Percentiles rank a stretch among this genome's conserved stretches.
phyloP scores from a whole-genome alignment of 495 filamentous ascomycete species.

The Patellaria atrata region DNA sequence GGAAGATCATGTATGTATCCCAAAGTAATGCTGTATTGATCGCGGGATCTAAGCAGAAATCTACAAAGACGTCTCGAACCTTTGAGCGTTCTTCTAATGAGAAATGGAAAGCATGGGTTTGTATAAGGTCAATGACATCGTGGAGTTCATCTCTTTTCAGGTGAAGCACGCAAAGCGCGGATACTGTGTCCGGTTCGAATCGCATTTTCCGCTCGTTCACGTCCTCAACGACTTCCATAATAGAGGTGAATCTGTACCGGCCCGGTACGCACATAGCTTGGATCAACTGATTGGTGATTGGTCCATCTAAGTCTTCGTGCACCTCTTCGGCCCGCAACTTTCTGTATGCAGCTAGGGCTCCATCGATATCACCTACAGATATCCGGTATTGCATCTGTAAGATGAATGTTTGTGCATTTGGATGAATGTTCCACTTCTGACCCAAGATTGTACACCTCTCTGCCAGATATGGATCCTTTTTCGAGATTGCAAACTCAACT shows the following conservation, averaged over 20 bases:
- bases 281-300: constrained; percentile 61
- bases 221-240: constrained; percentile 60
- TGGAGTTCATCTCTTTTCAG: constrained; percentile 56
- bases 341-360: constrained; percentile 48
- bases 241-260: constrained; percentile 43
- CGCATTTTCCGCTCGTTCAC: constrained; percentile 54
- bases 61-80: constrained; percentile 48
- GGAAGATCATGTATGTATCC: constrained; percentile 68
- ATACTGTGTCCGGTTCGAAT: constrained; percentile 57
- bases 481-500: constrained; percentile 56
- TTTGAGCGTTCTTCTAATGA: constrained; percentile 46
- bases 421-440: constrained; percentile 43
- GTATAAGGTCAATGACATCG: constrained; percentile 64
- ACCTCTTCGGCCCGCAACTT: constrained; percentile 40
- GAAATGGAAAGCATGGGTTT: constrained; percentile 48
- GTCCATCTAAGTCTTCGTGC: constrained; percentile 40
- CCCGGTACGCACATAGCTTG: constrained; percentile 48
- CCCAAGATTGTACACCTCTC: constrained; percentile 56
- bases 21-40: constrained; percentile 52
- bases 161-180: constrained; percentile 52
- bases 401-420: constrained; percentile 50
- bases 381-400: constrained; percentile 65
- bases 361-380: constrained; percentile 50
- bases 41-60: constrained; percentile 46
- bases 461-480: constrained; percentile 53